phyloP scores from a whole-genome alignment of 306 rosid species.

The Glycine tomentella region DNA sequence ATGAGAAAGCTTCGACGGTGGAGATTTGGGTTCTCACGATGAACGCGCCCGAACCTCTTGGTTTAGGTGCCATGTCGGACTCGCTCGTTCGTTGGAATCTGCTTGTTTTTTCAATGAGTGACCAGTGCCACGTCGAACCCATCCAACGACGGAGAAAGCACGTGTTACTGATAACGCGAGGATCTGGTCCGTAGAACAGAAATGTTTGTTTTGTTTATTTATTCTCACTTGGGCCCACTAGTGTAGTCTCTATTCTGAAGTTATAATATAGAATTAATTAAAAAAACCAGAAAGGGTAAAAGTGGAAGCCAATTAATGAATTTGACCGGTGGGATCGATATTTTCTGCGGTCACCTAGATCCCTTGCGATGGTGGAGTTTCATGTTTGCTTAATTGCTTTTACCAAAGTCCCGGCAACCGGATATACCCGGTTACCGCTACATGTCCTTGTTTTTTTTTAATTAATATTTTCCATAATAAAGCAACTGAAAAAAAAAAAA shows the following conservation, averaged over 20 bases:
- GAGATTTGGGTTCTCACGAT: slow-evolving; percentile 33
- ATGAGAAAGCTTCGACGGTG: slow-evolving; percentile 45
- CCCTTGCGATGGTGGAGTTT: slow-evolving; percentile 65
- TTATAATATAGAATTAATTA: slow-evolving; percentile 14
- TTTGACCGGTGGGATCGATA: slow-evolving; percentile 88
- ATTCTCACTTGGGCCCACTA: slow-evolving; percentile 54
- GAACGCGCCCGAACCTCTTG: slow-evolving; percentile 59
- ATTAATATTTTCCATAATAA: not conserved
- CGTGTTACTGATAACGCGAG: slow-evolving; percentile 22
- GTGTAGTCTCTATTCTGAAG: slow-evolving; percentile 55
- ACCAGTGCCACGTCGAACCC: slow-evolving; percentile 61
- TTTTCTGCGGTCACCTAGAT: slow-evolving; percentile 81
- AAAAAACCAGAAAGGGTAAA: slow-evolving; percentile 32
- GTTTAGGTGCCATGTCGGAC: slow-evolving; percentile 79
- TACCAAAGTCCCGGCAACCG: slow-evolving; percentile 68
- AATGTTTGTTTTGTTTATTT: slow-evolving; percentile 47
- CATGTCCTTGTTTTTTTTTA: not conserved
- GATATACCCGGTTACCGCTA: slow-evolving; percentile 59
- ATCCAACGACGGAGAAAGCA: slow-evolving; percentile 57
- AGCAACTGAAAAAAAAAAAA: not conserved
- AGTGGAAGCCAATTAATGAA: slow-evolving; percentile 65
- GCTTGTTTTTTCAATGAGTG: slow-evolving; percentile 32
- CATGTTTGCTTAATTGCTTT: slow-evolving; percentile 68
- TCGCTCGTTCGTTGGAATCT: slow-evolving; percentile 49
- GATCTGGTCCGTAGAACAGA: slow-evolving; percentile 58